Evolutionary conservation across 306 rosid genomes (phyloP).

Genomic region (Gastrolobium villosum): DNA sequence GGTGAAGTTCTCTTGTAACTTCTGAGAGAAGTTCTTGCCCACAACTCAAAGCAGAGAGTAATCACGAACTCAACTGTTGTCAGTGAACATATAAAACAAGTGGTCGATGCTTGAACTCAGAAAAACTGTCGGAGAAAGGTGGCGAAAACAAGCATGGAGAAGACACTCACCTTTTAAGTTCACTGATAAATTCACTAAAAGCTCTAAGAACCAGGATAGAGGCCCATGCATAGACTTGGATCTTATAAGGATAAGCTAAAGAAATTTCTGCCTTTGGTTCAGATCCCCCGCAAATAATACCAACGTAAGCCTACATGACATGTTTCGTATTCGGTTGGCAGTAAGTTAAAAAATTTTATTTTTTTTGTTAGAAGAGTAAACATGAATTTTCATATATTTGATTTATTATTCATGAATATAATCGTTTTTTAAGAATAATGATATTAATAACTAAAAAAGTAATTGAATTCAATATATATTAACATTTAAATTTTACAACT

Average conservation of each 20-base stretch:
- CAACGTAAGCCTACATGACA: constrained; percentile 2
- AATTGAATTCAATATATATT: no score
- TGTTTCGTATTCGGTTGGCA: not conserved
- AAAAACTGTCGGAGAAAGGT: constrained; percentile 66
- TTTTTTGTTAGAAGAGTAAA: no score
- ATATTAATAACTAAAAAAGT: no score
- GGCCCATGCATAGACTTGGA: constrained; percentile 48
- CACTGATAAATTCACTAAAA: constrained; percentile 49
- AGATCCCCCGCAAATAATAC: constrained; percentile 11
- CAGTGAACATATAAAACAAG: constrained; percentile 38
- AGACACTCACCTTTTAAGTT: constrained; percentile 41
- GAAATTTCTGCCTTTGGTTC: constrained; percentile 1
- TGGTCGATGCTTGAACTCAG: constrained; percentile 46
- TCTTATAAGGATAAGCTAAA: constrained; percentile 36
- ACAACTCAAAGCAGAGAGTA: constrained; percentile 21
- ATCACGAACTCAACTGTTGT: constrained; percentile 26
- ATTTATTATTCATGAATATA: no score
- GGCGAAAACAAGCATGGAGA: constrained; percentile 49
- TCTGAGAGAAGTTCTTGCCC: constrained; percentile 48
- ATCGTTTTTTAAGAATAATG: no score
- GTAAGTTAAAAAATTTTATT: not conserved
- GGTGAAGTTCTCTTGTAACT: constrained; percentile 24
- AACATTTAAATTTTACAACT: no score
- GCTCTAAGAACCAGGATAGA: constrained; percentile 27
- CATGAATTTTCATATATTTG: no score